phyloP scores from a whole-genome alignment of 257 asterid species.

The Nicotiana otophora region DNA sequence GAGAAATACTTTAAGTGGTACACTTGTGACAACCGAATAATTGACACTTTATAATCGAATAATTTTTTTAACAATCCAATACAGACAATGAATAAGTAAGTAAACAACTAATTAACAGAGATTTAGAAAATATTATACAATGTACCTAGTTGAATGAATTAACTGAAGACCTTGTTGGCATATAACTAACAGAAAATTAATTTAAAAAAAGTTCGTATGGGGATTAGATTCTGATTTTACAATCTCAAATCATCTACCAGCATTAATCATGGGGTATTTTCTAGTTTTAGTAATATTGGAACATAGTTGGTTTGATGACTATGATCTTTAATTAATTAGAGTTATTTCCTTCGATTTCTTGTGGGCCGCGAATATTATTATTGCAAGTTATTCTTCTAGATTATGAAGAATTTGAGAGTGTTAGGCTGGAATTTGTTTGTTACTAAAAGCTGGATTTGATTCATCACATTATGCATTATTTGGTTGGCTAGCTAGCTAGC shows the following conservation, averaged over 20 bases:
- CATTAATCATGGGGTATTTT: slow-evolving; percentile 23
- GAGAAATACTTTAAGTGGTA: neutral
- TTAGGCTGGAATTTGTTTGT: slow-evolving; percentile 19
- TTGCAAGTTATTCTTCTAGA: slow-evolving; percentile 13
- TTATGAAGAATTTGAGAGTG: slow-evolving; percentile 1
- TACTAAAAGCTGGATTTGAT: slow-evolving; percentile 17
- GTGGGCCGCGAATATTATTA: slow-evolving; percentile 18
- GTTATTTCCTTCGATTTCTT: slow-evolving; percentile 4
- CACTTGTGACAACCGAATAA: neutral
- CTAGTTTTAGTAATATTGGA: neutral
- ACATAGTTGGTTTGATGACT: neutral
- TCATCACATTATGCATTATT: slow-evolving; percentile 7
- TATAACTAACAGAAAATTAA: neutral
- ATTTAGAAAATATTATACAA: neutral
- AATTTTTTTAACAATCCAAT: neutral
- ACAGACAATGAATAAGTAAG: neutral
- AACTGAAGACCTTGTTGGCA: neutral
- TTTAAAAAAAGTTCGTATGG: neutral
- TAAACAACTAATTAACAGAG: neutral
- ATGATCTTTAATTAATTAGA: slow-evolving; percentile 8
- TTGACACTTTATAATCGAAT: neutral
- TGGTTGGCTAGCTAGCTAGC: neutral
- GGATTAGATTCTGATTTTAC: slow-evolving; percentile 28
- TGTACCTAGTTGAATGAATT: neutral
- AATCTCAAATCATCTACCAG: slow-evolving; percentile 25